These are phyloP conservation scores for Monascus purpureus DNA, from an alignment of 495 filamentous ascomycete genomes.

Conservation along the genomic window DNA sequence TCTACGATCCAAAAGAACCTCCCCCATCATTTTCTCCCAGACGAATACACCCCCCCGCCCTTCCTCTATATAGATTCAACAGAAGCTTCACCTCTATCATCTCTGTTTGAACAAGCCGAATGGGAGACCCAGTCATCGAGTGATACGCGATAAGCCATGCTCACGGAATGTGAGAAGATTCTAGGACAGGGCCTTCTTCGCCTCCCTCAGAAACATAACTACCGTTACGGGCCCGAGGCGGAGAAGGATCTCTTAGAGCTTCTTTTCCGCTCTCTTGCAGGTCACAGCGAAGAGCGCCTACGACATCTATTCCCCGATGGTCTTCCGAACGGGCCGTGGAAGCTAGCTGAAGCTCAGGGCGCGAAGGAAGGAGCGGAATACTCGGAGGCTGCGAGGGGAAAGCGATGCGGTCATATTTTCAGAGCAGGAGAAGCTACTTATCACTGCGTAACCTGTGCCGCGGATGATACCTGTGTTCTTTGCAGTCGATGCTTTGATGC, in stretches of 20 bases:
- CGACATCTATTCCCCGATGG: conserved; percentile 67
- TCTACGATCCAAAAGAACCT: no score
- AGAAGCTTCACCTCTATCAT: no score
- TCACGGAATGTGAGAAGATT: conserved; percentile 63
- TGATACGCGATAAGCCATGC: conserved; percentile 20
- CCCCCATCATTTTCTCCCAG: no score
- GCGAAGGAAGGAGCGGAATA: conserved; percentile 89
- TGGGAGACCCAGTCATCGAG: conserved; percentile 21
- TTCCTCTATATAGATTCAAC: neutral
- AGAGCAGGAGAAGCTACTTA: conserved; percentile 85
- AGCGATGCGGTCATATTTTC: conserved; percentile 96
- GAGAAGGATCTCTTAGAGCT: conserved; percentile 53
- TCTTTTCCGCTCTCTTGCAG: conserved; percentile 76
- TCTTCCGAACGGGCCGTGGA: conserved; percentile 50
- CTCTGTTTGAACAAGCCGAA: no score
- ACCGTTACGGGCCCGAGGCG: conserved; percentile 59
- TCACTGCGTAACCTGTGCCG: conserved; percentile 80
- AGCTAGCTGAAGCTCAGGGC: conserved; percentile 74
- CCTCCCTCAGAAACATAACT: conserved; percentile 50
- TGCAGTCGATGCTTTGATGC: conserved; percentile 88
- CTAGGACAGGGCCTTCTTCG: conserved; percentile 63
- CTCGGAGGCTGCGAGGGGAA: conserved; percentile 79
- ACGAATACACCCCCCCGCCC: neutral
- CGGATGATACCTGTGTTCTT: conserved; percentile 74
- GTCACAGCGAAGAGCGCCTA: conserved; percentile 56